A percentile compares a stretch with the other conserved stretches of the same genome.
phyloP scores from a whole-genome alignment of 805 yeast species.

The Lipomyces starkeyi region DNA sequence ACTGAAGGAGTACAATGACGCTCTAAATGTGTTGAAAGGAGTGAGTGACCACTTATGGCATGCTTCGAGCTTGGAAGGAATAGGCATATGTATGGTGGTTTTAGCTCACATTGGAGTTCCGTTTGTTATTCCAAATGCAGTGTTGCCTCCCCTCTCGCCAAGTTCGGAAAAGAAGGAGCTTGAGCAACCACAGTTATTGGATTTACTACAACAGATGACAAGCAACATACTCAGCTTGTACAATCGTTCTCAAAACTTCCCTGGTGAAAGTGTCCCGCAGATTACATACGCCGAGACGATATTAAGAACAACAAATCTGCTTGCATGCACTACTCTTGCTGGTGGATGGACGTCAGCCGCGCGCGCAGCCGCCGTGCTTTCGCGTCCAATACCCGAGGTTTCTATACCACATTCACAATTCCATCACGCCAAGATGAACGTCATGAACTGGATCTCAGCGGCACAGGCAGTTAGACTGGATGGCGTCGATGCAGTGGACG shows the following conservation, averaged over 20 bases:
- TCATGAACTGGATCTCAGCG: conserved; percentile 31
- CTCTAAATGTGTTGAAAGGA: conserved; percentile 62
- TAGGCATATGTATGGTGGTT: conserved; percentile 68
- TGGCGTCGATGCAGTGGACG: conserved; percentile 36
- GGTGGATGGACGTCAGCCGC: conserved; percentile 55
- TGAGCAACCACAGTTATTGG: conserved; percentile 35
- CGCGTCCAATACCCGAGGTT: conserved; percentile 42
- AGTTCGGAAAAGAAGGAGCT: conserved; percentile 13
- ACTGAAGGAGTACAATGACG: conserved; percentile 72
- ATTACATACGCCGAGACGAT: conserved; percentile 75
- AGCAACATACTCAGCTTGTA: conserved; percentile 44
- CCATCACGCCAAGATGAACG: conserved; percentile 36
- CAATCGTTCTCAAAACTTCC: conserved; percentile 58
- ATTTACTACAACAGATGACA: conserved; percentile 37
- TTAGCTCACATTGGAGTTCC: conserved; percentile 62
- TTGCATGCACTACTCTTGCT: conserved; percentile 58
- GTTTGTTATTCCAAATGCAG: conserved; percentile 47
- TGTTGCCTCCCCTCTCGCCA: conserved; percentile 31
- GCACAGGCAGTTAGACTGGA: conserved; percentile 34
- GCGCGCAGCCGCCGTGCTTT: conserved; percentile 55
- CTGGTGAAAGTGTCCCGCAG: conserved; percentile 82
- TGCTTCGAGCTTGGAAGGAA: conserved; percentile 83
- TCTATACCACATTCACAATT: conserved; percentile 11
- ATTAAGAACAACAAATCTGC: conserved; percentile 65
- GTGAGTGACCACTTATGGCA: conserved; percentile 84